Evolutionary conservation across 148 eudicot species (phyloP).

Genomic region (Vaccinium macrocarpon): DNA sequence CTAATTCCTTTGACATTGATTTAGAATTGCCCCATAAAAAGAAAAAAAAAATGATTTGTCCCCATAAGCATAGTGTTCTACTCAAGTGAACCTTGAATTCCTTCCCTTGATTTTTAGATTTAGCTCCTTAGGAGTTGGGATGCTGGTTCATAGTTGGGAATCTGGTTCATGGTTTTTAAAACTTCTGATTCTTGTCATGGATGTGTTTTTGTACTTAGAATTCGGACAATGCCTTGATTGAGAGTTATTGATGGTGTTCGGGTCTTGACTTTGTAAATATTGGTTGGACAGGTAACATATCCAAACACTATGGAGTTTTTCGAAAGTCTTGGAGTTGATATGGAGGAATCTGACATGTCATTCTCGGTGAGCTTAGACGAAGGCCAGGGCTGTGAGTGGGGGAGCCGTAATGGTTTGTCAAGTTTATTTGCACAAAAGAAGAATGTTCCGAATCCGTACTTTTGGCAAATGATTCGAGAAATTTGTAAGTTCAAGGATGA

Average conservation of each 20-base stretch:
- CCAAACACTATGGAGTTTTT: constrained; percentile 94
- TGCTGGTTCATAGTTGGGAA: too few species aligned
- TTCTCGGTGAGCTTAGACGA: constrained; percentile 83
- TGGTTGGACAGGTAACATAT: constrained; percentile 72
- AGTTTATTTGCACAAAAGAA: constrained; percentile 81
- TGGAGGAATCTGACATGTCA: constrained; percentile 97
- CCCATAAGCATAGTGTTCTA: too few species aligned
- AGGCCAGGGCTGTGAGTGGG: constrained; percentile 89
- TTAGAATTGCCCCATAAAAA: too few species aligned
- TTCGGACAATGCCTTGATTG: not conserved
- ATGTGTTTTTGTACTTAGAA: not conserved
- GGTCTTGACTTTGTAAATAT: not conserved
- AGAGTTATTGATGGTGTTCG: not conserved
- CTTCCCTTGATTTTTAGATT: not conserved
- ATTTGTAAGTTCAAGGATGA: constrained; percentile 72
- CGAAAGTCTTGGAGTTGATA: constrained; percentile 84
- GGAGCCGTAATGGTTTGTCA: constrained; percentile 73
- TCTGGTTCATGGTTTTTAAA: not conserved
- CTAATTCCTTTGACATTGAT: too few species aligned
- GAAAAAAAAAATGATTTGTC: too few species aligned
- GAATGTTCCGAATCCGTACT: constrained; percentile 70
- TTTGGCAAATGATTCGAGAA: constrained; percentile 83
- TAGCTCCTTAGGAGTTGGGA: not conserved
- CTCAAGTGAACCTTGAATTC: too few species aligned
- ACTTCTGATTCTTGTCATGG: not conserved